These are phyloP conservation scores for Mycena floridula DNA, from an alignment of 768 basidiomycete species.

Conservation along the genomic window DNA sequence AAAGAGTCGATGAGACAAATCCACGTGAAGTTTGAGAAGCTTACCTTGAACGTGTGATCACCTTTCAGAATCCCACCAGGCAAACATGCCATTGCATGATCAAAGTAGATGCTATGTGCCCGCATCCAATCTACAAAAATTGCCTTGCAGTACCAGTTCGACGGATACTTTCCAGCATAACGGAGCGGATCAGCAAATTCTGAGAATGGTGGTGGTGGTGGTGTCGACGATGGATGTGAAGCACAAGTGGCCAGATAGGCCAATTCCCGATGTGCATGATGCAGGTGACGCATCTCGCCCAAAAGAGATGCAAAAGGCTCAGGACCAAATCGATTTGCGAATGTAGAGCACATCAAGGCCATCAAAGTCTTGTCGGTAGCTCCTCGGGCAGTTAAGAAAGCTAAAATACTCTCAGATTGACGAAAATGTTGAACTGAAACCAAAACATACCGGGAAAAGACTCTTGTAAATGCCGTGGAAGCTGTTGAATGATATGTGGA, in stretches of 20 bases:
- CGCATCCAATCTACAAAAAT: slow-evolving; percentile 10
- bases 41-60: slow-evolving; percentile 14
- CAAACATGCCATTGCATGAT: slow-evolving; percentile 9
- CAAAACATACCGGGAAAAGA: slow-evolving; percentile 5
- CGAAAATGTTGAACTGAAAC: background rate
- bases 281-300: slow-evolving; percentile 7
- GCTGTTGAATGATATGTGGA: slow-evolving; percentile 7
- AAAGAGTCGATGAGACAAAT: too few species aligned
- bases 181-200: slow-evolving; percentile 4
- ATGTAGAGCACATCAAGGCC: slow-evolving; percentile 10
- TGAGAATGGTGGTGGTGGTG: slow-evolving; percentile 8
- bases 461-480: slow-evolving; percentile 5
- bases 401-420: background rate
- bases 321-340: slow-evolving; percentile 9
- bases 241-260: slow-evolving; percentile 10
- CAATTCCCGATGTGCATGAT: slow-evolving; percentile 7
- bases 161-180: slow-evolving; percentile 11
- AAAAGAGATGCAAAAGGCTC: slow-evolving; percentile 12
- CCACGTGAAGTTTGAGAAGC: too few species aligned
- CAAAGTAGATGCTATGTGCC: slow-evolving; percentile 8
- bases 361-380: slow-evolving; percentile 2
- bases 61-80: slow-evolving; percentile 8
- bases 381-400: slow-evolving; percentile 1
- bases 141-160: slow-evolving; percentile 7
- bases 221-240: slow-evolving; percentile 3